Evolutionary conservation across 2,329 filamentous ascomycete species (phyloP).

Genomic region (Delphinella strobiligena): DNA sequence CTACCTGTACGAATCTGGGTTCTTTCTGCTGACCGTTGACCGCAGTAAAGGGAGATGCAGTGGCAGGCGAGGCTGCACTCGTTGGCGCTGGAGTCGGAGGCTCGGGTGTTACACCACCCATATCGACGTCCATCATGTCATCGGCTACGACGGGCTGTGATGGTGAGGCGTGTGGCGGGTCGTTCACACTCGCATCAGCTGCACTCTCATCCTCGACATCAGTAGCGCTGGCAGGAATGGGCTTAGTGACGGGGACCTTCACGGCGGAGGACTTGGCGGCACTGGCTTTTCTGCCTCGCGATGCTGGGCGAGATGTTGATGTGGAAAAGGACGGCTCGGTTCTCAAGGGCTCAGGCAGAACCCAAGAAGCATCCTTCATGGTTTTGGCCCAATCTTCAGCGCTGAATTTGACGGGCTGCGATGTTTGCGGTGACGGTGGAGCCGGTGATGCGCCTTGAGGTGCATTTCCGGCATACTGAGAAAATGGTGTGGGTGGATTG

Average conservation of each 20-base stretch:
- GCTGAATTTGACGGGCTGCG: constrained; percentile 22
- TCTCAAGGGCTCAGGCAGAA: constrained; percentile 7
- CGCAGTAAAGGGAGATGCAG: constrained; percentile 8
- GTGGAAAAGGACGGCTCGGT: constrained; percentile 2
- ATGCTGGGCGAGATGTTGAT: constrained; percentile 2
- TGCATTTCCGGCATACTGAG: not conserved
- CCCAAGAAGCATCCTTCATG: constrained; percentile 32
- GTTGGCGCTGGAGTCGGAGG: constrained; percentile 11
- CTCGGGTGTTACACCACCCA: not conserved
- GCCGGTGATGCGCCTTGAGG: constrained; percentile 5
- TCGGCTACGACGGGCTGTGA: constrained; percentile 4
- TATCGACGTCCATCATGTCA: not conserved
- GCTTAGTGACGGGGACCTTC: constrained; percentile 3
- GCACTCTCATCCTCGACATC: constrained; percentile 18
- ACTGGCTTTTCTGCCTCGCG: constrained; percentile 6
- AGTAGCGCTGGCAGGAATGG: constrained; percentile 7
- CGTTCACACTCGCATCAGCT: constrained; percentile 34
- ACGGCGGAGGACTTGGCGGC: too few relatives aligned
- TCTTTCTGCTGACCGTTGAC: constrained; percentile 7
- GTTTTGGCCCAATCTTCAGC: constrained; percentile 30
- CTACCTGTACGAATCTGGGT: not conserved
- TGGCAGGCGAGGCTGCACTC: constrained; percentile 8
- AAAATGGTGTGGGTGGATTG: not conserved
- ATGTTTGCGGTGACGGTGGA: constrained; percentile 9
- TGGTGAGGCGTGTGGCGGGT: constrained; percentile 19